These are phyloP conservation scores for Gryganskiella cystojenkinii DNA, from an alignment of 192 early-diverging fungal genomes.

Conservation along the genomic window DNA sequence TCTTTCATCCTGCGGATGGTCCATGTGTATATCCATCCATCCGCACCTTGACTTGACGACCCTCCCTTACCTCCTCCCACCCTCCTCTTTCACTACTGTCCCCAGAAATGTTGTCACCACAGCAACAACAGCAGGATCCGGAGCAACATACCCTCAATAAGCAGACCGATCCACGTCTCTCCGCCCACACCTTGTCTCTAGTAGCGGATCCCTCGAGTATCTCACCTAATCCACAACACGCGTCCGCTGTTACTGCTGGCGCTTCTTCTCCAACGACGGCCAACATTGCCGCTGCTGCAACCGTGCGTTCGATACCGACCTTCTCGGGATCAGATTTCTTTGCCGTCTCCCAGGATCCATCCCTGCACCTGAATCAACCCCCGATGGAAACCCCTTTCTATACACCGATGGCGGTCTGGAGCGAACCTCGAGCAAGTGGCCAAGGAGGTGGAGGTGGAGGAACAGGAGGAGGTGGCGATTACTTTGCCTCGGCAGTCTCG, in stretches of 20 bases:
- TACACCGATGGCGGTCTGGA: slow-evolving; percentile 33
- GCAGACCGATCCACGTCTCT: too few relatives aligned
- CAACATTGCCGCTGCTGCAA: slow-evolving; percentile 22
- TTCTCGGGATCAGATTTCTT: slow-evolving; percentile 37
- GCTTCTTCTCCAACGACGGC: neutral
- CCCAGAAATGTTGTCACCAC: neutral
- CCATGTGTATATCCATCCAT: neutral
- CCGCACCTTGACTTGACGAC: neutral
- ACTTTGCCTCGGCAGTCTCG: slow-evolving; percentile 22
- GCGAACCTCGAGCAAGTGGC: slow-evolving; percentile 23
- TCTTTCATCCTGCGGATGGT: neutral
- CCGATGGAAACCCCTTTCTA: slow-evolving; percentile 39
- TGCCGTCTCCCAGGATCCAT: slow-evolving; percentile 30
- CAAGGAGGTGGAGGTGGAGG: too few relatives aligned
- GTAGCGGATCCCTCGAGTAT: slow-evolving; percentile 19
- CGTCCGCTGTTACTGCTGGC: neutral
- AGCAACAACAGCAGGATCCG: too few relatives aligned
- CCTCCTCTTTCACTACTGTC: neutral
- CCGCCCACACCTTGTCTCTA: slow-evolving; percentile 12
- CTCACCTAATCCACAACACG: slow-evolving; percentile 2
- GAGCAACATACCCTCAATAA: too few relatives aligned
- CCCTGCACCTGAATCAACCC: slow-evolving; percentile 23
- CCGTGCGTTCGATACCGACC: slow-evolving; percentile 11
- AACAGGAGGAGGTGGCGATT: too few relatives aligned
- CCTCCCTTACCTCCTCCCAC: neutral